Percentiles rank a stretch among this genome's conserved stretches.
phyloP scores from a whole-genome alignment of 1,284 basidiomycete species.

The Fomitopsis palustris region DNA sequence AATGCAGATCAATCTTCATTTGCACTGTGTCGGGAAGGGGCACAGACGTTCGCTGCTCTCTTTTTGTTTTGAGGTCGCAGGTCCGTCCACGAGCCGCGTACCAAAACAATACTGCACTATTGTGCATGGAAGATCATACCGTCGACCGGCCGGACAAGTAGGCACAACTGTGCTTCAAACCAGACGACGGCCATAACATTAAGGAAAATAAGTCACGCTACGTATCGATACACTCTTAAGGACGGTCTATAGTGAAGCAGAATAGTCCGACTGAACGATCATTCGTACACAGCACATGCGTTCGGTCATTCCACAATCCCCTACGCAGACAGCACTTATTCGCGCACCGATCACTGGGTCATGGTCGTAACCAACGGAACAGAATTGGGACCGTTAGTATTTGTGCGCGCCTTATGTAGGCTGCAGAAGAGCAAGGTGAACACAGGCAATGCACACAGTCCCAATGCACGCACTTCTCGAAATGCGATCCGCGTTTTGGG shows the following conservation, averaged over 20 bases:
- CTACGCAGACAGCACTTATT: background rate
- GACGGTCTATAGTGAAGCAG: background rate
- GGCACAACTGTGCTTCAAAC: no score
- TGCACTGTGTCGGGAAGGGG: no score
- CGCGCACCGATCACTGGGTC: background rate
- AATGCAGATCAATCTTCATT: constrained; percentile 12
- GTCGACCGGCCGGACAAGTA: no score
- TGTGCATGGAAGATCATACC: no score
- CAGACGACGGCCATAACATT: background rate
- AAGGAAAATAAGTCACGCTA: background rate
- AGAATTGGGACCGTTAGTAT: background rate
- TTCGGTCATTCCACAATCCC: no score
- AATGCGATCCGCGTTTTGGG: constrained; percentile 82
- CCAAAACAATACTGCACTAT: no score
- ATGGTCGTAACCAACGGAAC: constrained; percentile 4
- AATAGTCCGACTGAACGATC: background rate
- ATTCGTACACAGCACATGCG: background rate
- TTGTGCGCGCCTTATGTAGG: constrained; percentile 1
- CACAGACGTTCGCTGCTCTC: no score
- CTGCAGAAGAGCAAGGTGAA: background rate
- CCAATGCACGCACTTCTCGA: constrained; percentile 46
- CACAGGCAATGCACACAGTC: background rate
- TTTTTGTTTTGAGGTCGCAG: no score
- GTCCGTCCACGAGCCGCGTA: no score
- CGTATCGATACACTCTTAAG: background rate